Evolutionary conservation across 371 early-diverging fungal species (phyloP).

Genomic region (Umbelopsis sp.): DNA sequence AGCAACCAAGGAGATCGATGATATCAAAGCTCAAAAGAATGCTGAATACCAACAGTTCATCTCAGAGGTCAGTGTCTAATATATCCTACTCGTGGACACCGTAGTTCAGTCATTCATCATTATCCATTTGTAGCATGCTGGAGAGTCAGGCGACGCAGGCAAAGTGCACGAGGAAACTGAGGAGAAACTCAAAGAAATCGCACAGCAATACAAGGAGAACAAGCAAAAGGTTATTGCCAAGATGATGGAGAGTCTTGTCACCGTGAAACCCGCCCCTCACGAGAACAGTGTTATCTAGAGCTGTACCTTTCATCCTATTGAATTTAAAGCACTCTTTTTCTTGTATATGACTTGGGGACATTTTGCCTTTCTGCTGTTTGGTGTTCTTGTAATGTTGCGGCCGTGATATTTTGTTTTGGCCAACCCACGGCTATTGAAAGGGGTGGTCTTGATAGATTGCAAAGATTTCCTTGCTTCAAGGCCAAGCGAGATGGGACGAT

Average conservation of each 20-base stretch:
- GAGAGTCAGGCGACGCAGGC: constrained; percentile 71
- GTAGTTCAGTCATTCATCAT: constrained; percentile 3
- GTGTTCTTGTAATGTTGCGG: too few relatives aligned
- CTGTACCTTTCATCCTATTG: neutral
- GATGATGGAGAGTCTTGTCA: constrained; percentile 72
- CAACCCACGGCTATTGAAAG: too few relatives aligned
- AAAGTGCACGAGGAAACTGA: constrained; percentile 84
- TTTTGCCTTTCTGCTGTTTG: too few relatives aligned
- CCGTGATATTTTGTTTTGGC: too few relatives aligned
- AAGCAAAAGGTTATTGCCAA: constrained; percentile 73
- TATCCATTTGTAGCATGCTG: constrained; percentile 64
- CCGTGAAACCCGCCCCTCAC: constrained; percentile 77
- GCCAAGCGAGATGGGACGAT: too few relatives aligned
- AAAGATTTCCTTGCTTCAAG: too few relatives aligned
- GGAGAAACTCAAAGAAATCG: constrained; percentile 71
- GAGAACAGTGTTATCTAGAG: constrained; percentile 34
- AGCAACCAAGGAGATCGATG: constrained; percentile 91
- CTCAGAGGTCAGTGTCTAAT: constrained; percentile 60
- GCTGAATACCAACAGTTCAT: constrained; percentile 83
- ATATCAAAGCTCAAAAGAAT: constrained; percentile 83
- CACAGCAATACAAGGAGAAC: constrained; percentile 65
- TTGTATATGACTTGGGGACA: neutral
- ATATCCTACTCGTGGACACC: neutral
- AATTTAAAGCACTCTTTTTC: neutral
- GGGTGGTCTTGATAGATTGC: too few relatives aligned